Base-by-base conservation (phyloP, 352 stramenopile species). In the Pythium angustatum region DNA sequence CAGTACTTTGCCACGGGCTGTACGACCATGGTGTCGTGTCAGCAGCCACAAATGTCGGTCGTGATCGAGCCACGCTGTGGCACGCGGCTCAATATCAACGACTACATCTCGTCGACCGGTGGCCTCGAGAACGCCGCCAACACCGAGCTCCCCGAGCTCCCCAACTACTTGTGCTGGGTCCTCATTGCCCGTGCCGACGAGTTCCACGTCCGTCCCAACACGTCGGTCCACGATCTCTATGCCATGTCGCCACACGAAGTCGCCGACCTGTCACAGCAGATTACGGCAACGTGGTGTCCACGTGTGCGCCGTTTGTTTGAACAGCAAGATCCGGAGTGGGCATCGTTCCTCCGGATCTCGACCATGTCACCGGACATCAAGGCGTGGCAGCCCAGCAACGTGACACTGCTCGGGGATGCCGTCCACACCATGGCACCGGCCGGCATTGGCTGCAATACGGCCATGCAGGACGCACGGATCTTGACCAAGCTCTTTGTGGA, bases 151-250 rank as follows among this genome's bases (percentile, higher is more conserved):
- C 54, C 63, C 0, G 73, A 81, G 36, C 38, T 83, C 9, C 69
- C 79, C 26, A 75, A 83, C 54, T 87, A 88, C 64, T 73, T 88
- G 34, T 87, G 72, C 58, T 90, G 81, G 81, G 79, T 87, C 19
- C 69, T 90, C 14, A 71, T 83, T 21, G 76, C 77, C 8, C 74
- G 79, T 1, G 65, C 81, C 0, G 43, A 81, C 24, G 49, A 75
- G 28, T 86, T 88, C 55, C 69, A 86, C 50, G 57, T 70, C 1
- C 47, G 62, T n/a, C 62, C 75, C 41, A 47, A 73, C 30, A 60
- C 64, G 45, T 61, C 52, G 4, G 63, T 71, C 4, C 45, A 86
- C 34, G 74, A 85, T 57, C 62, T 88, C 10, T 81, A 82, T 51
- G 65, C 71, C 30, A 82, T 88, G 68, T 69, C 54, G 0, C 72